Conservation (phyloP, 225 moss, liverwort and hornwort genomes). For the Neckera pumila region DNA sequence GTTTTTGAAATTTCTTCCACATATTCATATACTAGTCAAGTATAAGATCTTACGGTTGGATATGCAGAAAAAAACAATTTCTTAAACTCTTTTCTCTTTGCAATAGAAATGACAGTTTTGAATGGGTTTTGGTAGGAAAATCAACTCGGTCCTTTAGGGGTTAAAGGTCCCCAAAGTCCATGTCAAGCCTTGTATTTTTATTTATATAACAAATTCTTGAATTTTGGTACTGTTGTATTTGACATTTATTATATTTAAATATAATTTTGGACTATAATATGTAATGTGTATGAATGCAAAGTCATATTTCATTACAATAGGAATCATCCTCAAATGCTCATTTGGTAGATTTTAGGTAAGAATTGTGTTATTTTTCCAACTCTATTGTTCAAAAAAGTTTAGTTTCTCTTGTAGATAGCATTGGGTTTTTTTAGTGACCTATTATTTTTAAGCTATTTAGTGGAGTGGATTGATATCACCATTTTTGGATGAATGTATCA, state of each 20-base stretch:
- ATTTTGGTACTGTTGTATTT: not conserved
- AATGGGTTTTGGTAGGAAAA: no score
- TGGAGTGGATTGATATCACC: not conserved
- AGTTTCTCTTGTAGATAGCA: not conserved
- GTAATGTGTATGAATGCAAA: not conserved
- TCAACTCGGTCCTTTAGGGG: no score
- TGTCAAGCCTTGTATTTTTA: not conserved
- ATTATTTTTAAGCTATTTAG: fast-evolving
- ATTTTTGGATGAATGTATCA: not conserved
- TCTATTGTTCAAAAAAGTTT: no score
- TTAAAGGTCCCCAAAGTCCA: not conserved
- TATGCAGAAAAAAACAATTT: no score
- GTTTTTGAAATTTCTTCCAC: no score
- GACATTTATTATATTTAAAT: not conserved
- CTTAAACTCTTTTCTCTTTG: no score
- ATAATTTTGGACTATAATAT: not conserved
- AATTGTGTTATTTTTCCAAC: fast-evolving
- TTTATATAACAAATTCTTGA: not conserved
- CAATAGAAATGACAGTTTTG: no score
- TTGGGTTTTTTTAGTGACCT: fast-evolving
- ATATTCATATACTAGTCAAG: no score
- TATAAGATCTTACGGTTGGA: no score
- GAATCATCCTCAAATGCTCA: not conserved
- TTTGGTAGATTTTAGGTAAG: not conserved
- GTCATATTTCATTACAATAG: not conserved